Conservation (phyloP, 176 grass and related monocot genomes). For the Puccinellia tenuiflora region DNA sequence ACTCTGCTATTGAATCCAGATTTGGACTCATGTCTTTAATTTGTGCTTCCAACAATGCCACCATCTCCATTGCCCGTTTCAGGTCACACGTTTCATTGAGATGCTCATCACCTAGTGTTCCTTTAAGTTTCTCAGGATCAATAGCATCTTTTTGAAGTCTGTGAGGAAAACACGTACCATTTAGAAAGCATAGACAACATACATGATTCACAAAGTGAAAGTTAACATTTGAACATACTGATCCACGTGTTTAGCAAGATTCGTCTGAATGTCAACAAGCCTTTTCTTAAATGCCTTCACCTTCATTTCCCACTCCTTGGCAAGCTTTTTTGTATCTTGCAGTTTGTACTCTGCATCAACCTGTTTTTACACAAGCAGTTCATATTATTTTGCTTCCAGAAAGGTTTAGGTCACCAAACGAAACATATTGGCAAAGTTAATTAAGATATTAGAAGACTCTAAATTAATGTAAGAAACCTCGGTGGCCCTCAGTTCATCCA, state of each 20-base stretch:
- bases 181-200: neutral
- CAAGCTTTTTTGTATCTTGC: conserved; percentile 68
- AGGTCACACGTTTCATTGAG: conserved; percentile 57
- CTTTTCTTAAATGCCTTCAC: conserved; percentile 68
- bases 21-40: conserved; percentile 95
- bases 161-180: conserved; percentile 1
- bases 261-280: conserved; percentile 57
- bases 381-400: neutral
- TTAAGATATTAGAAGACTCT: conserved; percentile 4
- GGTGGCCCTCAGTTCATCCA: conserved; percentile 73
- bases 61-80: conserved; percentile 86
- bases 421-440: neutral
- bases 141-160: conserved; percentile 90
- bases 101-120: conserved; percentile 50
- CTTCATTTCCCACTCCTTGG: conserved; percentile 84
- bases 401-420: neutral
- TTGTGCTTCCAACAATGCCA: conserved; percentile 78
- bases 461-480: conserved; percentile 47
- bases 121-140: conserved; percentile 85
- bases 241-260: conserved; percentile 77
- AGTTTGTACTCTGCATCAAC: conserved; percentile 81
- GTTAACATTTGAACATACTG: conserved; percentile 52
- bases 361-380: conserved; percentile 35
- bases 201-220: neutral
- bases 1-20: conserved; percentile 98